Conservation (phyloP, 164 flowering plant species). For the Kingdonia uniflora region DNA sequence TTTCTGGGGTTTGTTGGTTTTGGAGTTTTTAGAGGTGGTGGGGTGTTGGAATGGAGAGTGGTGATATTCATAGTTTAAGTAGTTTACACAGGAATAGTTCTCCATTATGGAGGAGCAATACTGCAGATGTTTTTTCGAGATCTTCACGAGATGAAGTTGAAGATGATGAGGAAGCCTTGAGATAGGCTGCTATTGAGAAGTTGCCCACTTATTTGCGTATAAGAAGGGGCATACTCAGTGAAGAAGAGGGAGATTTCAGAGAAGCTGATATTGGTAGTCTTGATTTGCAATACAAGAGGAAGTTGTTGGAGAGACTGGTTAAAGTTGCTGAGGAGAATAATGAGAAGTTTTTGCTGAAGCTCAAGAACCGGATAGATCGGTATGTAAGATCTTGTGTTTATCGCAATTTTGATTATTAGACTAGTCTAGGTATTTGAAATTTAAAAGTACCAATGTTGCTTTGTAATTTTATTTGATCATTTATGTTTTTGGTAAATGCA, state of each 20-base stretch:
- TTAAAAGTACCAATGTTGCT: no score
- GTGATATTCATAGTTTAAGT: no score
- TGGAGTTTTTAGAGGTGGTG: no score
- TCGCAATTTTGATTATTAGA: background rate
- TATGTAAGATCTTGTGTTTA: background rate
- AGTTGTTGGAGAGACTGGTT: slow-evolving; percentile 43
- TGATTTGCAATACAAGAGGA: slow-evolving; percentile 28
- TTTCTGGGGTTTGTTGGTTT: slow-evolving; percentile 19
- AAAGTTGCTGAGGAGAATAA: no score
- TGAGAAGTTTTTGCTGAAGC: no score
- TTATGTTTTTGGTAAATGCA: no score
- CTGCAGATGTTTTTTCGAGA: slow-evolving; percentile 11
- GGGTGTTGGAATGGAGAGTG: no score
- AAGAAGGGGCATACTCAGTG: no score
- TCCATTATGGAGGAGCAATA: slow-evolving; percentile 30
- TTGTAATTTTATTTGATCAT: no score
- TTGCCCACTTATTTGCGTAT: no score
- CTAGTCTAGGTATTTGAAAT: background rate
- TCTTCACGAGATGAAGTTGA: slow-evolving; percentile 22
- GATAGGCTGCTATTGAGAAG: slow-evolving; percentile 52
- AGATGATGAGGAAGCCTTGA: slow-evolving; percentile 41
- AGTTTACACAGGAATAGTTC: slow-evolving; percentile 13
- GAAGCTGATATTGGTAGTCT: slow-evolving; percentile 29
- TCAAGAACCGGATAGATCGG: no score
- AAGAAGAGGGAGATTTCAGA: no score